Base-by-base conservation (phyloP, 306 rosid species). In the Acacia crassicarpa region DNA sequence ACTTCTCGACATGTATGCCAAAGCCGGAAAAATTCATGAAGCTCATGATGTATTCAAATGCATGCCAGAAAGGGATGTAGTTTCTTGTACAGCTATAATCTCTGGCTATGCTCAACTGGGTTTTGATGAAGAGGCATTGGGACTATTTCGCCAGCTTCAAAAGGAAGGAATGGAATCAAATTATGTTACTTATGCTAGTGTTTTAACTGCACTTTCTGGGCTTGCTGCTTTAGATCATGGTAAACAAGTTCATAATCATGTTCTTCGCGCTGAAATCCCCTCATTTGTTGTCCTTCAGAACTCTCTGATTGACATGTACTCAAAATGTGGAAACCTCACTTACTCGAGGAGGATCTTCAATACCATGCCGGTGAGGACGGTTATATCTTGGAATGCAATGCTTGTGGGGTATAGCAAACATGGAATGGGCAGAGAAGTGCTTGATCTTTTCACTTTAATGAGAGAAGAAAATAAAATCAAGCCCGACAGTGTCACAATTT, bases 1-100 rank as follows among this genome's bases (percentile, higher is more conserved):
- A 48, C 97, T 92, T 53, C 98, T 91, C 48, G 97, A 95, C 85
- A 93, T 95, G 99, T 95, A 95, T 80, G 92, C 98, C 63, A 95
- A 93, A 86, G 85, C 87, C 73, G 92, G 95, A 72, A 88, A 84
- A 79, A 91, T 93, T 80, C 85, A 84, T 80, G 98, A 93, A 81
- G 98, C 97, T 62, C 84, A 61, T 78, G 74, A 78, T 32, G 79
- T 92, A 81, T 95, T 93, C 48, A 85, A 89, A 54, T 78, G 92
- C 90, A 67, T 95, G 84, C 94, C 97, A n/a, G 92, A 88, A 80
- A 87, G 92, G 81, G 98, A 92, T 82, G 95, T 95, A 58, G 96
- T 92, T 80, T 89, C 93, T 2, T 95, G 97, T 81, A 93, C 98
- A 30, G 98, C 97, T 33, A 90, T 93, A 78, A 87, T 95, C 78